Evolutionary conservation across 2,329 filamentous ascomycete genomes (phyloP).

Genomic region (Tricladium varicosporioides): DNA sequence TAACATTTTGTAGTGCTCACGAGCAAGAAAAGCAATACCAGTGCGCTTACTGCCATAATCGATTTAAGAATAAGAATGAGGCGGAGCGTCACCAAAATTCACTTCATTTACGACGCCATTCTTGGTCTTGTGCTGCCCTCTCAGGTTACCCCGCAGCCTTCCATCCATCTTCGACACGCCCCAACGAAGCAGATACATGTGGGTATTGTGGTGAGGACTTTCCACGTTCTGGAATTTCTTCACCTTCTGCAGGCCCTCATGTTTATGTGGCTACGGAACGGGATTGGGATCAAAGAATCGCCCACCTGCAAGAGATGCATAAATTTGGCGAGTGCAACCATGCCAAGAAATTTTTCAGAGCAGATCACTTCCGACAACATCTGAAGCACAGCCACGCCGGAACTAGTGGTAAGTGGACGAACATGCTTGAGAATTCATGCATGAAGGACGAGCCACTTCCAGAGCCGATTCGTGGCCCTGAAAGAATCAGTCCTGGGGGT

Average conservation of each 20-base stretch:
- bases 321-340: conserved; percentile 99
- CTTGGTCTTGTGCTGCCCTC: conserved; percentile 94
- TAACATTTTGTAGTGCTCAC: conserved; percentile 61
- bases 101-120: conserved; percentile 85
- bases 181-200: conserved; percentile 74
- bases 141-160: conserved; percentile 77
- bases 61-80: conserved; percentile 99
- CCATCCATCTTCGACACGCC: conserved; percentile 70
- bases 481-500: conserved; percentile 27
- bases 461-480: conserved; percentile 32
- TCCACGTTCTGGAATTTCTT: conserved; percentile 36
- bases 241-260: conserved; percentile 41
- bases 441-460: conserved; percentile 80
- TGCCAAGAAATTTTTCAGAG: conserved; percentile 95
- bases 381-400: conserved; percentile 96
- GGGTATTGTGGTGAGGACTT: conserved; percentile 97
- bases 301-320: conserved; percentile 86
- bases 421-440: conserved; percentile 94
- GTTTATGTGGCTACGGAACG: conserved; percentile 63
- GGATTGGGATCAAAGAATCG: conserved; percentile 83
- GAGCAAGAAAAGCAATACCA: conserved; percentile 96
- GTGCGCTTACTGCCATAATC: conserved; percentile 87
- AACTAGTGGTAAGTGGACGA: conserved; percentile 97
- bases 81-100: conserved; percentile 96
- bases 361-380: conserved; percentile 97